phyloP scores from a whole-genome alignment of 1,284 basidiomycete genomes.

The Salmacisia buchloeana region DNA sequence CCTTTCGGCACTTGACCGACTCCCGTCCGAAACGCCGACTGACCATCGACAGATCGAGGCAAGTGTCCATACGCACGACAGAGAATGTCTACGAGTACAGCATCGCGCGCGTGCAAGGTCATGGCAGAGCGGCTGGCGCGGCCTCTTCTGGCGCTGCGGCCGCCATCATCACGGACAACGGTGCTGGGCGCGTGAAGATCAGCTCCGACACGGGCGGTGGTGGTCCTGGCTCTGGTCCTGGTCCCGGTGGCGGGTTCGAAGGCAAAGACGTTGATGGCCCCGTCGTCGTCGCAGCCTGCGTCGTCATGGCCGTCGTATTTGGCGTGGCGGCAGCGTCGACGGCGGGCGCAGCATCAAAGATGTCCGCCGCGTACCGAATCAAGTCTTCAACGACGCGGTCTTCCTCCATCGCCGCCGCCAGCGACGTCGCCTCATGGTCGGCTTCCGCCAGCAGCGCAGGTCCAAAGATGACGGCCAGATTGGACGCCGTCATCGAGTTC shows the following conservation, averaged over 20 bases:
- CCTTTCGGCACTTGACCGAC: too few species aligned
- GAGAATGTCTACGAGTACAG: too few species aligned
- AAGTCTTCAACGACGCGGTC: conserved; percentile 45
- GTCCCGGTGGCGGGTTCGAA: not conserved
- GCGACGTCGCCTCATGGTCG: conserved; percentile 35
- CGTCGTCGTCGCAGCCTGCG: not conserved
- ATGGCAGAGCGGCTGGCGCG: too few species aligned
- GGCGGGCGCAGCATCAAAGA: conserved; percentile 23
- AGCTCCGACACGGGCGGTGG: not conserved
- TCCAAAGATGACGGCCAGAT: conserved; percentile 49
- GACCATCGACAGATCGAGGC: too few species aligned
- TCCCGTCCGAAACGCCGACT: too few species aligned
- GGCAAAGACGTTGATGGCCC: not conserved
- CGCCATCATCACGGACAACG: too few species aligned
- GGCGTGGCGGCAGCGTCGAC: conserved; percentile 17
- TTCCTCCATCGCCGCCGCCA: conserved; percentile 45
- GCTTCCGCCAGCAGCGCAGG: conserved; percentile 44
- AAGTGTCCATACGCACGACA: too few species aligned
- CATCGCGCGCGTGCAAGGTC: too few species aligned
- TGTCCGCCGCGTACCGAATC: conserved; percentile 17
- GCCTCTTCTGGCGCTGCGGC: too few species aligned
- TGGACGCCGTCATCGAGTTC: conserved; percentile 90
- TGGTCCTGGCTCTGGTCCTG: not conserved
- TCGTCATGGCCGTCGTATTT: conserved; percentile 11
- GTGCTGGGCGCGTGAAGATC: conserved; percentile 1